phyloP scores from a whole-genome alignment of 306 rosid species.

The Pueraria montana region DNA sequence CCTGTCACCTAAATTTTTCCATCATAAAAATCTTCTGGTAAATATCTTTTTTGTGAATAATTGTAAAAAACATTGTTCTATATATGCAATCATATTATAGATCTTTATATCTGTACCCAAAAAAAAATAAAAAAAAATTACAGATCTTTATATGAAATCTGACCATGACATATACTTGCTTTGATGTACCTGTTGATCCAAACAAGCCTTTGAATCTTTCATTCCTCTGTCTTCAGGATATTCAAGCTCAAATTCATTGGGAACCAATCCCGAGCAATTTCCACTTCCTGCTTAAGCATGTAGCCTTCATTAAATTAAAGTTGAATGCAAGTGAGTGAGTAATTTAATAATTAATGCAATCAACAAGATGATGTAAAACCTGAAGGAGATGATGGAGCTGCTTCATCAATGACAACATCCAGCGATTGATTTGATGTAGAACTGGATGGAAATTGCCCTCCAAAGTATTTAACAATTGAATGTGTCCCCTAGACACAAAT shows the following conservation, averaged over 20 bases:
- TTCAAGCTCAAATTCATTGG: conserved; percentile 52
- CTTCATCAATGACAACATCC: conserved; percentile 59
- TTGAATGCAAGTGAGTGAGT: conserved; percentile 14
- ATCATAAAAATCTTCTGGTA: not conserved
- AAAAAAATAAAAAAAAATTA: no score
- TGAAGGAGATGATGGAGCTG: conserved; percentile 67
- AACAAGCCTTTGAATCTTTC: conserved; percentile 46
- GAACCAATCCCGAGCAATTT: conserved; percentile 58
- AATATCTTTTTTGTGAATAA: not conserved
- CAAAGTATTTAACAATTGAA: conserved; percentile 84
- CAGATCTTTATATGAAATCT: conserved; percentile 45
- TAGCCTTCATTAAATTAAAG: conserved; percentile 45
- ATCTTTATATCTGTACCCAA: conserved; percentile 1
- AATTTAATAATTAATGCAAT: conserved; percentile 39
- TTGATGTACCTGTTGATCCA: conserved; percentile 63
- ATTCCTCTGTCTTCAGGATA: conserved; percentile 55
- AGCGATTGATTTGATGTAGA: conserved; percentile 56
- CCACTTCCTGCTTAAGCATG: conserved; percentile 59
- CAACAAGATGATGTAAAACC: conserved; percentile 53
- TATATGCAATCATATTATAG: conserved; percentile 22
- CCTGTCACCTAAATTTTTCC: conserved; percentile 4
- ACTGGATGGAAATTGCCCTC: conserved; percentile 57
- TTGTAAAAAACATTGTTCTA: not conserved
- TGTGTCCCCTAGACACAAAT: conserved; percentile 73
- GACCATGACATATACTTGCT: conserved; percentile 39